These are phyloP conservation scores for Umbelopsis sp. DNA, from an alignment of 192 early-diverging fungal species.

Conservation along the genomic window DNA sequence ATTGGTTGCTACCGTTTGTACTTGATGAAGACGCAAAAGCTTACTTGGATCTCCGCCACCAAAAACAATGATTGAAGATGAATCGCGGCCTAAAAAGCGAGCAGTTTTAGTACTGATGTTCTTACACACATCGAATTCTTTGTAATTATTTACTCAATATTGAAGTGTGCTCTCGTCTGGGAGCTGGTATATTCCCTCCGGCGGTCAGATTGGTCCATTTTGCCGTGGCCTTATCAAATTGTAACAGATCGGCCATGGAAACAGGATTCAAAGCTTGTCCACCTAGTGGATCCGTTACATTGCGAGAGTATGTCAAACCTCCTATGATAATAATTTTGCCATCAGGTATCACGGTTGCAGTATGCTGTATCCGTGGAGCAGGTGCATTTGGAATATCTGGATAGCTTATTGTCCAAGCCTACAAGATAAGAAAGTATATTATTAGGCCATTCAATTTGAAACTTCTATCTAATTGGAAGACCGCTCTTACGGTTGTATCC, in stretches of 20 bases:
- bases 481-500: conserved; percentile 18
- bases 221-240: conserved; percentile 21
- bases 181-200: conserved; percentile 38
- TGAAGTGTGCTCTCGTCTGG: conserved; percentile 32
- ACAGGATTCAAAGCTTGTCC: conserved; percentile 23
- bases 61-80: conserved; percentile 26
- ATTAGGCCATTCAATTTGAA: too few relatives aligned
- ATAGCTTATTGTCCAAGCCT: conserved; percentile 29
- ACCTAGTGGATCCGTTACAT: conserved; percentile 32
- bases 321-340: conserved; percentile 31
- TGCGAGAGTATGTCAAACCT: conserved; percentile 27
- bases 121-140: not conserved
- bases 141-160: conserved; percentile 24
- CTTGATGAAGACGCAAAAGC: too few relatives aligned
- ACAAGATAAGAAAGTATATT: not conserved
- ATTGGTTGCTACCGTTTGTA: not conserved
- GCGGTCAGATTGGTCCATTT: conserved; percentile 31
- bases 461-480: not conserved
- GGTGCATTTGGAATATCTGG: conserved; percentile 15
- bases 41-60: conserved; percentile 27
- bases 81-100: conserved; percentile 22
- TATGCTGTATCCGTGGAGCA: conserved; percentile 30
- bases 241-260: conserved; percentile 27
- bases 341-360: conserved; percentile 28
- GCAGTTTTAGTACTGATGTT: not conserved